These are phyloP conservation scores for Polyporus tsugae DNA, from an alignment of 1,284 basidiomycete species.

Conservation along the genomic window DNA sequence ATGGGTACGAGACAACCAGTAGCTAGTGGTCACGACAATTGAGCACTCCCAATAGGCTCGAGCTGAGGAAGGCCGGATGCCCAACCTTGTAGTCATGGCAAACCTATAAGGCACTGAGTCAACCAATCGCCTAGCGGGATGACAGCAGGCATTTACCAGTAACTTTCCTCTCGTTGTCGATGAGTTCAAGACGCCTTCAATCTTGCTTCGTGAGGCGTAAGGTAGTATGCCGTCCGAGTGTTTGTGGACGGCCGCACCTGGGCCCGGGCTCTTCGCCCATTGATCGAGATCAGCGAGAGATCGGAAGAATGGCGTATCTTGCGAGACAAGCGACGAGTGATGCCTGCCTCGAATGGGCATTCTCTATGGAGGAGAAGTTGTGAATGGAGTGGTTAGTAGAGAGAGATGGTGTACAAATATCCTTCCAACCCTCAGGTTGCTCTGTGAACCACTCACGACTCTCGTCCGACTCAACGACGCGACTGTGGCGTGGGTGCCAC, in stretches of 20 bases:
- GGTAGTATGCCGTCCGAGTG: not conserved
- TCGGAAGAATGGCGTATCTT: slow-evolving; percentile 50
- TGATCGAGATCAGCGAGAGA: slow-evolving; percentile 50
- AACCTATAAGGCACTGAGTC: slow-evolving; percentile 47
- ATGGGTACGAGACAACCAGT: no score
- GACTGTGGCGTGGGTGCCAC: no score
- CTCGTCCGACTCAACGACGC: no score
- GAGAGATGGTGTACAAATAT: no score
- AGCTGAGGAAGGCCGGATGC: not conserved
- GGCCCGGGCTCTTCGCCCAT: slow-evolving; percentile 45
- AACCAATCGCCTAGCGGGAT: not conserved
- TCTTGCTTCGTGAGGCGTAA: slow-evolving; percentile 47
- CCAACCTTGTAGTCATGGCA: slow-evolving; percentile 86
- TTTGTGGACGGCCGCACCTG: not conserved
- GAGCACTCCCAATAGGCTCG: no score
- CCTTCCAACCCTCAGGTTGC: no score
- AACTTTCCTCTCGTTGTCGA: slow-evolving; percentile 53
- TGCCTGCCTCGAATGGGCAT: slow-evolving; percentile 53
- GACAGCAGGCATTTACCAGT: slow-evolving; percentile 49
- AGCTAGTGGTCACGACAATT: no score
- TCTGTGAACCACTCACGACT: no score
- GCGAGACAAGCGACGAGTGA: slow-evolving; percentile 43
- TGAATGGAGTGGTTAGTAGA: no score
- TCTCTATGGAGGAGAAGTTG: no score
- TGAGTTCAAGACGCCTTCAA: slow-evolving; percentile 28